Evolutionary conservation across 495 filamentous ascomycete genomes (phyloP), one percentile per base, ranked within the genome.

Genomic region (Cercophora newfieldiana): DNA sequence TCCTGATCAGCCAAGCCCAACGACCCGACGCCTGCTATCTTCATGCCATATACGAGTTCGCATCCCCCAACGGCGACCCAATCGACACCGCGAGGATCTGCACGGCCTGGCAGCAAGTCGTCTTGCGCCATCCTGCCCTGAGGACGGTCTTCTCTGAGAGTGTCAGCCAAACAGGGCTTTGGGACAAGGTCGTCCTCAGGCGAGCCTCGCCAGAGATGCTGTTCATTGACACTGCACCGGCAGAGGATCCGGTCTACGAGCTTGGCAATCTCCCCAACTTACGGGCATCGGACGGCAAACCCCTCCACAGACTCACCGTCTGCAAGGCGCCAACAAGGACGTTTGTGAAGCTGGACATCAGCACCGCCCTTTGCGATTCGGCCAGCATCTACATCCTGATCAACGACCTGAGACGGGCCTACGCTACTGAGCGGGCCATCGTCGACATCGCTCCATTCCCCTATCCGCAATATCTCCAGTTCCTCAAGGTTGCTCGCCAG

Each of bases 41-140:
- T 3, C 82, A 87, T 61, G 85, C 82, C 56, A 88, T 87, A 0
- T 89, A 87, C 65, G 84, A 88, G 63, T 81, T 91, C 26, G 81
- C 75, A 7, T 74, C 72, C 2, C 71, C 74, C 8, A 76, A 68
- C 58, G 77, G 74, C 33, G 72, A 72, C 18, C 68, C 75, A 0
- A 71, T 81, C 31, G 80, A 82, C 37, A 73, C 71, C n/a, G 68
- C 74, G 1, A 70, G 78, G 30, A 80, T 83, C 26, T 81, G 79
- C 67, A 71, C 71, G 18, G 80, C 80, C 12, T 83, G 81, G 81
- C 70, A 79, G 24, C 71, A 77, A 44, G 76, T 82, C 8, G 73
- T 75, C 6, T 66, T 72, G 25, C 72, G 72, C 24, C 79, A 82
- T 51, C 57, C 78, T 0, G 74, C 80, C 14, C 65, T 83, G 51